A percentile compares a stretch with the other conserved stretches of the same genome.
phyloP scores from a whole-genome alignment of 75 land plant genomes.

The Picea glauca region DNA sequence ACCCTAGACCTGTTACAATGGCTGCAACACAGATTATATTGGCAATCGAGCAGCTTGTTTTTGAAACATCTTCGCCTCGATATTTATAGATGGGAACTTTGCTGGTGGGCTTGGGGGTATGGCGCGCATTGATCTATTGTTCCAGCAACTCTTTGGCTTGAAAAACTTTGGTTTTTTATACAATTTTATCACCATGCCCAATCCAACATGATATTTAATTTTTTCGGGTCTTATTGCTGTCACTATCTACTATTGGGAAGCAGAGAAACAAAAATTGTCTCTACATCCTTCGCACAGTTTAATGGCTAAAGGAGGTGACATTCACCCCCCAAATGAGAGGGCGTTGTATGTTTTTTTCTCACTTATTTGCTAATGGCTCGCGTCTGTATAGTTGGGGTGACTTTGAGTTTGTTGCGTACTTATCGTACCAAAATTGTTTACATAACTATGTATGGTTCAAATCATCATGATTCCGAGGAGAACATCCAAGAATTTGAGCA shows the following conservation, averaged over 20 bases:
- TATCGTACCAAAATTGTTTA: no score
- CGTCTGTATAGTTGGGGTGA: no score
- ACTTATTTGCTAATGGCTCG: conserved; percentile 76
- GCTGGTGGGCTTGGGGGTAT: conserved; percentile 73
- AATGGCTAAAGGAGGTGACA: conserved; percentile 17
- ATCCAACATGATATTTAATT: conserved; percentile 66
- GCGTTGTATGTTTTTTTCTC: conserved; percentile 72
- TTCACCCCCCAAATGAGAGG: conserved; percentile 54
- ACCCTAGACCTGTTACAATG: conserved; percentile 59
- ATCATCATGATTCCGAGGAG: no score
- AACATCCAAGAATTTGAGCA: no score
- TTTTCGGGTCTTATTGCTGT: conserved; percentile 76
- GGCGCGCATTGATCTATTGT: conserved; percentile 89
- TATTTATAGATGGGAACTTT: conserved; percentile 65
- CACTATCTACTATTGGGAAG: conserved; percentile 69
- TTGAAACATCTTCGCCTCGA: conserved; percentile 78
- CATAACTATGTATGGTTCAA: no score
- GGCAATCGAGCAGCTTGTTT: conserved; percentile 64
- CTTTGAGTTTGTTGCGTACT: conserved; percentile 52
- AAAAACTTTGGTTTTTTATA: conserved; percentile 78
- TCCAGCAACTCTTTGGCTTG: conserved; percentile 86
- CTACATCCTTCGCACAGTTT: conserved; percentile 19
- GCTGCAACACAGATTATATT: conserved; percentile 58
- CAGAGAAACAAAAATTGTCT: conserved; percentile 22
- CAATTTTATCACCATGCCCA: conserved; percentile 75